Evolutionary conservation across 2,329 filamentous ascomycete genomes (phyloP).

Genomic region (Tolypocladium pustulatum): DNA sequence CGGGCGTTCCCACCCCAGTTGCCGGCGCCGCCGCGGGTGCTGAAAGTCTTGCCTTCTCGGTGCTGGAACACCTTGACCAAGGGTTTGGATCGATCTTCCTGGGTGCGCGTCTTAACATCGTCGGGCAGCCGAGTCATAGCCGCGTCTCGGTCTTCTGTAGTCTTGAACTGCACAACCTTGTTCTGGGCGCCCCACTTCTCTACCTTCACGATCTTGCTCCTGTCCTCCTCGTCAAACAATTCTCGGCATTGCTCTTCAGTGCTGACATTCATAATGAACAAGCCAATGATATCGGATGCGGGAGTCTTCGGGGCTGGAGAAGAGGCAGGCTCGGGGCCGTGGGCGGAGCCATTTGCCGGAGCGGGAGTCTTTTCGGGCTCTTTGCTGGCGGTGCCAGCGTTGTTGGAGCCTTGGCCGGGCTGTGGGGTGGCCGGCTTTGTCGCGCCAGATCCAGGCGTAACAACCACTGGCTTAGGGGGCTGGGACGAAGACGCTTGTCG

Average conservation of each 20-base stretch:
- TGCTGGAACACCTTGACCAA: slow-evolving; percentile 77
- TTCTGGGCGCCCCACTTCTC: slow-evolving; percentile 71
- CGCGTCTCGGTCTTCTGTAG: slow-evolving; percentile 65
- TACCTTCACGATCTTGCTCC: slow-evolving; percentile 66
- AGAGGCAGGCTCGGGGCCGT: slow-evolving; percentile 40
- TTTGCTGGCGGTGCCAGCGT: slow-evolving; percentile 31
- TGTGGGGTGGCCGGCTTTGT: slow-evolving; percentile 36
- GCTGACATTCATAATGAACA: slow-evolving; percentile 83
- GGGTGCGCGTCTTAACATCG: slow-evolving; percentile 63
- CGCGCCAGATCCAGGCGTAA: slow-evolving; percentile 22
- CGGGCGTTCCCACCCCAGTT: slow-evolving; percentile 58
- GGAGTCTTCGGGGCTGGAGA: slow-evolving; percentile 50
- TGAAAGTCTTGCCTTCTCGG: slow-evolving; percentile 45
- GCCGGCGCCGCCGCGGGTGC: slow-evolving; percentile 52
- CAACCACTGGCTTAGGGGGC: slow-evolving; percentile 29
- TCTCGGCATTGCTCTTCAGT: slow-evolving; percentile 74
- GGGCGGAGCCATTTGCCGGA: slow-evolving; percentile 42
- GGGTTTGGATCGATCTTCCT: slow-evolving; percentile 67
- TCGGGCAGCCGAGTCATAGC: slow-evolving; percentile 66
- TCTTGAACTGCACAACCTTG: slow-evolving; percentile 80
- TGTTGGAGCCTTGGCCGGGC: slow-evolving; percentile 31
- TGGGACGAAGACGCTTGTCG: slow-evolving; percentile 28
- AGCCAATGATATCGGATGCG: slow-evolving; percentile 61
- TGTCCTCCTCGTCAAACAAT: slow-evolving; percentile 75
- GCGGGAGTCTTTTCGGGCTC: slow-evolving; percentile 45